Evolutionary conservation across 208 protist genomes (phyloP).

Genomic region (Trypanosoma lewisi): DNA sequence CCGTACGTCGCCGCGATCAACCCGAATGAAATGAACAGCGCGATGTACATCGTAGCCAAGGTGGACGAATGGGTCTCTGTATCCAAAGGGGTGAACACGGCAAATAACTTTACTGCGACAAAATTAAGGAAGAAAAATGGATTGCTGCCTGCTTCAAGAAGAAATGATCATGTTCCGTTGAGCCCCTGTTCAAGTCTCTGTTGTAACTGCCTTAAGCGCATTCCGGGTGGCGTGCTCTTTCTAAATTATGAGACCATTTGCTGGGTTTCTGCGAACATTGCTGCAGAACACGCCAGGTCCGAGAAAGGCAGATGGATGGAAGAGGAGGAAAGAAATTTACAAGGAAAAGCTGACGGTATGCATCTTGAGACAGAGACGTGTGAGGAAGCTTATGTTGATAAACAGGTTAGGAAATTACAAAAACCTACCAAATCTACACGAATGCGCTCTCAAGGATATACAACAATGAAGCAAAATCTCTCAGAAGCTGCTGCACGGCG

Average conservation of each 20-base stretch:
- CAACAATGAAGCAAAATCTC: conserved; percentile 42
- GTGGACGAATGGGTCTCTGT: conserved; percentile 24
- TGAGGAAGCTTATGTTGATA: neutral
- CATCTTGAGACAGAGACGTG: neutral
- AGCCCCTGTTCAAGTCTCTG: conserved; percentile 34
- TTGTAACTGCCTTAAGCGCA: conserved; percentile 46
- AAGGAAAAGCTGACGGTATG: neutral
- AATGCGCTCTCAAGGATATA: conserved; percentile 47
- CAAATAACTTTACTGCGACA: neutral
- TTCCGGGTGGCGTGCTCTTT: conserved; percentile 36
- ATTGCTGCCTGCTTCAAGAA: conserved; percentile 23
- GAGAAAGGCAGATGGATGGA: conserved; percentile 30
- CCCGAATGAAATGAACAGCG: conserved; percentile 42
- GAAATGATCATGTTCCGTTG: conserved; percentile 1
- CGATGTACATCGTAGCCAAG: conserved; percentile 39
- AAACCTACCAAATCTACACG: conserved; percentile 53
- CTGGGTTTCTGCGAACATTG: conserved; percentile 41
- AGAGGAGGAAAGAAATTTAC: conserved; percentile 1
- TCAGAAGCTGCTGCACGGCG: conserved; percentile 30
- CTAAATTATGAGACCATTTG: conserved; percentile 50
- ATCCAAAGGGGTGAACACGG: neutral
- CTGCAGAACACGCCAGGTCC: conserved; percentile 19
- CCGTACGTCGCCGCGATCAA: conserved; percentile 50
- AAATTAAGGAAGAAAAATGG: conserved; percentile 10
- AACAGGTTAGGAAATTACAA: conserved; percentile 31